Base-by-base conservation (phyloP, 116 monocot species). In the Posidonia oceanica region DNA sequence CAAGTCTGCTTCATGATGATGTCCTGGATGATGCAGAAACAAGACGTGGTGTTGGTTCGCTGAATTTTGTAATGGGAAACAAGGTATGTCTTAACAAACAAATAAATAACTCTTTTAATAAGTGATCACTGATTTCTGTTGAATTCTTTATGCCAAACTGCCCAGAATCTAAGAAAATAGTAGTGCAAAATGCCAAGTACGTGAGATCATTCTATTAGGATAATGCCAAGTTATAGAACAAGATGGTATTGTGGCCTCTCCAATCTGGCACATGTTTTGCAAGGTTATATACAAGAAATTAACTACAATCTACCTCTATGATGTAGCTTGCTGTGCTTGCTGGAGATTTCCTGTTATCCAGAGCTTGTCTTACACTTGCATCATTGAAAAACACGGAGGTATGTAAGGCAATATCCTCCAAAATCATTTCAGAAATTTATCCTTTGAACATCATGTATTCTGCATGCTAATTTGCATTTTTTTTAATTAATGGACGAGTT, bases 1-100 rank as follows among this genome's bases (percentile, higher is more conserved):
- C 97, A 78, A 97, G 97, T 71, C 87, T 97, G 72, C 88, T 97
- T 71, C 97, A 97, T 82, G 92, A 97, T 80, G 97, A 97, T 79
- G 97, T 97, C 3, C 77, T 97, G 69, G 97, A 97, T 85, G 92
- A 97, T 87, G 97, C 92, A 63, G 89, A 92, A 64, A 97, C 86
- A 55, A 83, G 97, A 22, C 89, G 97, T 71, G 97, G 92, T 22
- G 78, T 97, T 77, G 74, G 80, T 69, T 97, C 97, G 36, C 72
- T 97, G 77, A 97, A 97, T 76, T 85, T 80, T 71, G 82, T 89
- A n/a, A 87, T 97, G 92, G 97, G 97, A 22, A 97, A 91, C 64
- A 97, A 97, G 89, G 97, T 97, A 75, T 57, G 36, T 54, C 6
- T 38, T 38, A 29, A 29, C 16, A 58, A 70, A 16, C 13, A 38